Conservation (phyloP, 2,329 filamentous ascomycete species). For the Teratosphaeria zuluensis region DNA sequence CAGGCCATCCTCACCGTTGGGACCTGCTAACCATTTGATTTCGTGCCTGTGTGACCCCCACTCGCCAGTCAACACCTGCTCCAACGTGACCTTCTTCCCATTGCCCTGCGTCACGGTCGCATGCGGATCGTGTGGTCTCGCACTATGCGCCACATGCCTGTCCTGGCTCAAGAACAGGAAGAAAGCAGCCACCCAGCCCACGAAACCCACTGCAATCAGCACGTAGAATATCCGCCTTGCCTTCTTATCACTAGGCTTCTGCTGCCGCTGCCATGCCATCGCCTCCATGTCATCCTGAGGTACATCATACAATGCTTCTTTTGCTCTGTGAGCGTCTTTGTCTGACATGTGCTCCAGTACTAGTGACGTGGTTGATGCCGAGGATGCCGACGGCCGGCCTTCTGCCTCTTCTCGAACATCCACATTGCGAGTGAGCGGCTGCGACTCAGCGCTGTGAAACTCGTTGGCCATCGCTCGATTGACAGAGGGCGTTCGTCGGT, state of each 20-base stretch:
- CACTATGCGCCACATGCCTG: slow-evolving; percentile 55
- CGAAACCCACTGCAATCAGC: slow-evolving; percentile 49
- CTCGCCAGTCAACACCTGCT: slow-evolving; percentile 56
- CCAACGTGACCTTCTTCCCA: slow-evolving; percentile 63
- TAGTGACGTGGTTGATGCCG: slow-evolving; percentile 73
- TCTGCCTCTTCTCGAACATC: slow-evolving; percentile 20
- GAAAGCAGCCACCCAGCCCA: slow-evolving; percentile 60
- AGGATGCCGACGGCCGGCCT: slow-evolving; percentile 53
- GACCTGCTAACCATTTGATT: slow-evolving; percentile 68
- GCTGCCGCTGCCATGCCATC: slow-evolving; percentile 30
- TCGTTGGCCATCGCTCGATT: slow-evolving; percentile 24
- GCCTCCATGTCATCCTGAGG: slow-evolving; percentile 45
- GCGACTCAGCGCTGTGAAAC: not conserved
- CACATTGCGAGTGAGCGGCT: not conserved
- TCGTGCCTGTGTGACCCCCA: slow-evolving; percentile 56
- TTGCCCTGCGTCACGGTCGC: slow-evolving; percentile 53
- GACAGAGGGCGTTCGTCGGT: slow-evolving; percentile 32
- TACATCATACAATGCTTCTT: slow-evolving; percentile 34
- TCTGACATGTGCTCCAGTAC: slow-evolving; percentile 69
- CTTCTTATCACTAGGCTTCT: slow-evolving; percentile 53
- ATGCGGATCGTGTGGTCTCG: slow-evolving; percentile 57
- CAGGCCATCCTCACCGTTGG: slow-evolving; percentile 71
- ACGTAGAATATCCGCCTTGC: slow-evolving; percentile 55
- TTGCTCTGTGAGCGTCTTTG: slow-evolving; percentile 35
- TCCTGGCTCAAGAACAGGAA: slow-evolving; percentile 57